These are phyloP conservation scores for Schizothecium vesticola DNA, from an alignment of 495 filamentous ascomycete genomes.

Conservation along the genomic window DNA sequence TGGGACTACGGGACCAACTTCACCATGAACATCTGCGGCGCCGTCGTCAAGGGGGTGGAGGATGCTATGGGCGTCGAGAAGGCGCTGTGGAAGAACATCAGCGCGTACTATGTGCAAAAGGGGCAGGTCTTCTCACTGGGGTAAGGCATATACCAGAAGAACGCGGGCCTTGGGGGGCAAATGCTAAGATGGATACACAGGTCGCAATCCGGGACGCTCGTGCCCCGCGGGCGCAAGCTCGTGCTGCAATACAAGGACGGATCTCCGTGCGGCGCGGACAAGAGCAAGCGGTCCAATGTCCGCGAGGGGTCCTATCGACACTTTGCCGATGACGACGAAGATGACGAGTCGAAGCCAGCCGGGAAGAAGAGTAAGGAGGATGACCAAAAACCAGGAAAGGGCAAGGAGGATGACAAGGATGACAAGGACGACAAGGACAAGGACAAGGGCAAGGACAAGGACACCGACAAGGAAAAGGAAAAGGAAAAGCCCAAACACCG, in stretches of 20 bases:
- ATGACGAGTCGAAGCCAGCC: neutral
- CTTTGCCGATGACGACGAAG: conserved; percentile 30
- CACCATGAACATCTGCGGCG: conserved; percentile 87
- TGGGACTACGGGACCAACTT: conserved; percentile 88
- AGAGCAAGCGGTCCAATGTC: conserved; percentile 22
- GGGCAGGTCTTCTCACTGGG: conserved; percentile 80
- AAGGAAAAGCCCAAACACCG: conserved; percentile 47
- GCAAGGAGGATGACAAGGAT: conserved; percentile 26
- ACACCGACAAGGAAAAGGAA: conserved; percentile 28
- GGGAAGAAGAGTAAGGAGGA: conserved; percentile 18
- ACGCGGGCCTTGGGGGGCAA: neutral
- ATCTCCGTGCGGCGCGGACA: conserved; percentile 61
- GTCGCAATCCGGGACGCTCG: conserved; percentile 58
- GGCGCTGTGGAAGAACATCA: conserved; percentile 69
- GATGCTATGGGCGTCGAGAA: conserved; percentile 66
- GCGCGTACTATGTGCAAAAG: conserved; percentile 76
- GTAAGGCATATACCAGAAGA: conserved; percentile 40
- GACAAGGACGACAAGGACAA: conserved; percentile 15
- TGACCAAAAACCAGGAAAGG: conserved; percentile 14
- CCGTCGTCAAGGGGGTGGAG: conserved; percentile 70
- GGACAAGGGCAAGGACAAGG: conserved; percentile 36
- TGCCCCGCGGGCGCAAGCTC: conserved; percentile 83
- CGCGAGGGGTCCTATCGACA: conserved; percentile 32
- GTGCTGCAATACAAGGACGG: conserved; percentile 88
- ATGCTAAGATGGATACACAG: conserved; percentile 37